phyloP scores from a whole-genome alignment of 805 yeast genomes.

The Cyberlindnera euphorbiae region DNA sequence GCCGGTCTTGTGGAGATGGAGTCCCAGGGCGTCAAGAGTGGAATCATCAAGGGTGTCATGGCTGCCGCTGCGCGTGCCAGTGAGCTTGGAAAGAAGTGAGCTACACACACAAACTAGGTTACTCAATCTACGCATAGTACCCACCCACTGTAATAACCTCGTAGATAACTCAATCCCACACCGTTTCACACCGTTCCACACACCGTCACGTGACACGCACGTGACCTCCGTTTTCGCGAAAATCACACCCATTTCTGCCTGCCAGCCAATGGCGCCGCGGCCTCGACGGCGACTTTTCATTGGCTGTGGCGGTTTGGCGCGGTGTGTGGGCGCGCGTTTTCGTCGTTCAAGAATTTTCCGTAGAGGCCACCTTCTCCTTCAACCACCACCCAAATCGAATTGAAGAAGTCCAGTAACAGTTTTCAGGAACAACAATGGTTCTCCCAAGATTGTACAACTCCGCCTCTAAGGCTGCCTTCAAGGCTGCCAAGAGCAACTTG shows the following conservation, averaged over 20 bases:
- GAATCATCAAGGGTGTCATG: conserved; percentile 82
- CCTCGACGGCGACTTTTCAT: conserved; percentile 7
- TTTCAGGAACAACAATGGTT: conserved; percentile 31
- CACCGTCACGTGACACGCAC: conserved; percentile 2
- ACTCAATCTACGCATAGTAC: too few species aligned
- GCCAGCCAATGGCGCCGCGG: conserved; percentile 9
- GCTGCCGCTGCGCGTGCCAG: conserved; percentile 85
- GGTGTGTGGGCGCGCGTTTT: not conserved
- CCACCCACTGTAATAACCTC: too few species aligned
- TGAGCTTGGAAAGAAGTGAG: conserved; percentile 46
- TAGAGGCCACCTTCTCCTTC: conserved; percentile 3
- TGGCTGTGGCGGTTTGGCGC: conserved; percentile 12
- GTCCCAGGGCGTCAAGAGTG: conserved; percentile 83
- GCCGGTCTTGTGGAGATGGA: conserved; percentile 93
- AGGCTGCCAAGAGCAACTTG: conserved; percentile 83
- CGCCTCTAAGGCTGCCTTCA: conserved; percentile 79
- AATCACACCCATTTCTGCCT: not conserved
- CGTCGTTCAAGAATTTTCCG: conserved; percentile 14
- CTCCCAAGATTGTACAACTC: conserved; percentile 56
- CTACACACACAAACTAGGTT: too few species aligned
- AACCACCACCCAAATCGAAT: not conserved
- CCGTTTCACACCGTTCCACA: too few species aligned
- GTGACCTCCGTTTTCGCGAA: conserved; percentile 3
- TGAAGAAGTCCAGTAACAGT: not conserved
- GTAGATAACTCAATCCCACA: too few species aligned